phyloP scores from a whole-genome alignment of 192 early-diverging fungal genomes.

The Umbelopsis ramanniana region DNA sequence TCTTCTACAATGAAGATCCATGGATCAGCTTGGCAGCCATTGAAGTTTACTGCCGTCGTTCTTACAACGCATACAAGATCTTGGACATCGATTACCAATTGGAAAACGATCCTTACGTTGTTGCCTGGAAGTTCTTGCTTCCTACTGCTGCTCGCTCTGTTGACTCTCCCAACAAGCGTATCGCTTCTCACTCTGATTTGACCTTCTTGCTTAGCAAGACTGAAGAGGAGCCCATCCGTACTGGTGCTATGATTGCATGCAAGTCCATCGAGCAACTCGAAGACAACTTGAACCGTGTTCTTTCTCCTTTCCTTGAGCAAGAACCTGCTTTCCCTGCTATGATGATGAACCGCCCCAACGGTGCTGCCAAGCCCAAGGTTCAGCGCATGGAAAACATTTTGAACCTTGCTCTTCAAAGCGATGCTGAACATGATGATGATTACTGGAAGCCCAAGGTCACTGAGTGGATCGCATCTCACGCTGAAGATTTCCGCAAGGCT shows the following conservation, averaged over 20 bases:
- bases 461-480: slow-evolving; percentile 63
- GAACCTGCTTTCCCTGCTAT: slow-evolving; percentile 42
- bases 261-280: slow-evolving; percentile 73
- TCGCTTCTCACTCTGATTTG: slow-evolving; percentile 83
- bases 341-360: slow-evolving; percentile 21
- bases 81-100: slow-evolving; percentile 79
- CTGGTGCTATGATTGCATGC: slow-evolving; percentile 85
- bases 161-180: slow-evolving; percentile 62
- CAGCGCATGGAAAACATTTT: slow-evolving; percentile 76
- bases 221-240: slow-evolving; percentile 75
- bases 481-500: slow-evolving; percentile 68
- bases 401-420: slow-evolving; percentile 80
- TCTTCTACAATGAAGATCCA: slow-evolving; percentile 88
- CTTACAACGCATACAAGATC: slow-evolving; percentile 97
- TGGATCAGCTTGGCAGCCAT: slow-evolving; percentile 84
- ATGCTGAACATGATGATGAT: slow-evolving; percentile 69
- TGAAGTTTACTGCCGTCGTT: slow-evolving; percentile 95
- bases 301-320: slow-evolving; percentile 61
- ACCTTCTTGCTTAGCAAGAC: slow-evolving; percentile 75
- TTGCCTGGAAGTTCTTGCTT: slow-evolving; percentile 81
- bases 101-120: slow-evolving; percentile 65
- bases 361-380: slow-evolving; percentile 22
- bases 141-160: slow-evolving; percentile 54
- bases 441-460: slow-evolving; percentile 67
- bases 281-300: slow-evolving; percentile 57